Evolutionary conservation across 1,139 yeast genomes (phyloP).

Genomic region (Trichomonascaceae sp.): DNA sequence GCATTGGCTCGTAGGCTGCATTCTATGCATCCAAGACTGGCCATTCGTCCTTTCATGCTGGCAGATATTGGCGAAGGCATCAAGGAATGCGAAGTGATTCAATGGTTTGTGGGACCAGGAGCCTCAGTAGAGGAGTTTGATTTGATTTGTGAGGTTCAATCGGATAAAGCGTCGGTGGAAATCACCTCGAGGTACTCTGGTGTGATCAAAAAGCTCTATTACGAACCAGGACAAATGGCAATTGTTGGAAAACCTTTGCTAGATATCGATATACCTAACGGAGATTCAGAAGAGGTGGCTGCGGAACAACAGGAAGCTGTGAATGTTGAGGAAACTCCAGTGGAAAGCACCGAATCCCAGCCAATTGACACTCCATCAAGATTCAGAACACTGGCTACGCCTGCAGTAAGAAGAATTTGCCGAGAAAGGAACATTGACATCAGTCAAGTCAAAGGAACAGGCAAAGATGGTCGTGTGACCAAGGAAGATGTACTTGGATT

Average conservation of each 20-base stretch:
- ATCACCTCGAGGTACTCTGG: conserved; percentile 34
- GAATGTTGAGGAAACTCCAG: not conserved
- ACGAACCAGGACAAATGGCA: conserved; percentile 35
- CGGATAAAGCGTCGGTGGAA: conserved; percentile 35
- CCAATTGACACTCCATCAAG: not conserved
- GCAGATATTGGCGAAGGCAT: conserved; percentile 37
- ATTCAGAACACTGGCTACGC: conserved; percentile 28
- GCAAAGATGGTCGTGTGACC: conserved; percentile 33
- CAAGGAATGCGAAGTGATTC: conserved; percentile 35
- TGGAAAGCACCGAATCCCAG: not conserved
- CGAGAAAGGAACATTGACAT: conserved; percentile 28
- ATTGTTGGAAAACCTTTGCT: conserved; percentile 31
- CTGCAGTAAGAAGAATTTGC: conserved; percentile 32
- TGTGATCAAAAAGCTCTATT: conserved; percentile 30
- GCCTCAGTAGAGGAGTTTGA: conserved; percentile 34
- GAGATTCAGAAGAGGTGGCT: conserved; percentile 9
- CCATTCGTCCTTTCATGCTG: conserved; percentile 28
- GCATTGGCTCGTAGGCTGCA: not conserved
- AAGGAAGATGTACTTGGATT: conserved; percentile 30
- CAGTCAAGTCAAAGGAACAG: conserved; percentile 26
- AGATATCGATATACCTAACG: conserved; percentile 29
- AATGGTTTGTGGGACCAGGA: conserved; percentile 36
- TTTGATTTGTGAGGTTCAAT: conserved; percentile 34
- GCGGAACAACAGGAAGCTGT: not conserved
- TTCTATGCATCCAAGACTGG: conserved; percentile 1